Evolutionary conservation across 192 early-diverging fungal genomes (phyloP).

Genomic region (Coemansia biformis): DNA sequence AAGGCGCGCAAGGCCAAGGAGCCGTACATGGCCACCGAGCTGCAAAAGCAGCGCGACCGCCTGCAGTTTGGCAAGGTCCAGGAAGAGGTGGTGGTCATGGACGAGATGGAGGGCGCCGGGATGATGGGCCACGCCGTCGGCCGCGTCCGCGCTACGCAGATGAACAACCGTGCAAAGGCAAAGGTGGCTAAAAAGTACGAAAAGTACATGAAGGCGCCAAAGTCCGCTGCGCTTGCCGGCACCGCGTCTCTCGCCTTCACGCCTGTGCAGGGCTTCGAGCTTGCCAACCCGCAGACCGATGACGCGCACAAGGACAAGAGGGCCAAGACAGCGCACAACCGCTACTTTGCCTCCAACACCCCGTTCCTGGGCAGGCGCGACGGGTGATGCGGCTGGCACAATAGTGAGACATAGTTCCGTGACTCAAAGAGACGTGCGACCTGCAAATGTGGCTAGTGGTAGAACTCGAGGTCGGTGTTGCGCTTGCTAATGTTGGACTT

Average conservation of each 20-base stretch:
- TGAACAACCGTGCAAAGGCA: constrained; percentile 67
- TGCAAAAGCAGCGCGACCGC: constrained; percentile 84
- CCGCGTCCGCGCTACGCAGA: constrained; percentile 66
- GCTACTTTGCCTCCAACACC: constrained; percentile 69
- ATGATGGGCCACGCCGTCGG: constrained; percentile 75
- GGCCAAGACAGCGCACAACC: constrained; percentile 61
- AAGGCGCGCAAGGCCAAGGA: constrained; percentile 81
- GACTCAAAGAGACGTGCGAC: too few relatives aligned
- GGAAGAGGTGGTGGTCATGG: constrained; percentile 79
- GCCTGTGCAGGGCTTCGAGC: constrained; percentile 90
- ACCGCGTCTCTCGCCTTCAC: constrained; percentile 89
- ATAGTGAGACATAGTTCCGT: too few relatives aligned
- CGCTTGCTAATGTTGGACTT: constrained; percentile 92
- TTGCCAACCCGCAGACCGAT: constrained; percentile 73
- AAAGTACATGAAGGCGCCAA: constrained; percentile 46
- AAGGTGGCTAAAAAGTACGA: constrained; percentile 55
- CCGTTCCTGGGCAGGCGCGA: constrained; percentile 54
- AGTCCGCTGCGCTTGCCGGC: constrained; percentile 55
- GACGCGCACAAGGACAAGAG: constrained; percentile 46
- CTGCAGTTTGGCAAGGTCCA: constrained; percentile 89
- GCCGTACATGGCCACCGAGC: constrained; percentile 74
- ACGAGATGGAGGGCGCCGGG: constrained; percentile 82
- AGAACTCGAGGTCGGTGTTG: constrained; percentile 94
- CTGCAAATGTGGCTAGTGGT: constrained; percentile 63
- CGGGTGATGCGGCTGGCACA: background rate